These are phyloP conservation scores for Ophiostoma triangulosporum DNA, from an alignment of 2,329 filamentous ascomycete species.

Conservation along the genomic window DNA sequence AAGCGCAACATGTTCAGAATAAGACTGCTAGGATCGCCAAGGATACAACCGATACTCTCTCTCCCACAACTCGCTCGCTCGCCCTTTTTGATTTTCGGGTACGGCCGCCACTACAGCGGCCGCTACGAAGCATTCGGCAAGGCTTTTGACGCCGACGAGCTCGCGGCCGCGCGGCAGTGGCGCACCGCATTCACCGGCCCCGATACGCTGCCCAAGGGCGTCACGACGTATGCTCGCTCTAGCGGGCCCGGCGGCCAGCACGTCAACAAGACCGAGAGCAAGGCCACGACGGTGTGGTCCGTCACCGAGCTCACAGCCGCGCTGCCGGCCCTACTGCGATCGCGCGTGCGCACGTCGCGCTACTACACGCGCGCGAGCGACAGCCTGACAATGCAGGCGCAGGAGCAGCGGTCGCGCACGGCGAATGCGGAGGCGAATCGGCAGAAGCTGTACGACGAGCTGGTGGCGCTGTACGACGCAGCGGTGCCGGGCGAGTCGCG, in stretches of 20 bases:
- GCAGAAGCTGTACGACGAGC: constrained; percentile 32
- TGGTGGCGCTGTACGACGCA: constrained; percentile 33
- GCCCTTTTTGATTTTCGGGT: too few relatives aligned
- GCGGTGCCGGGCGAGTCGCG: constrained; percentile 34
- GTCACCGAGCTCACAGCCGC: constrained; percentile 30
- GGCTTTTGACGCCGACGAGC: constrained; percentile 33
- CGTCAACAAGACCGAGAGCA: constrained; percentile 51
- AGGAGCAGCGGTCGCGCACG: constrained; percentile 37
- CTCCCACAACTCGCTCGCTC: too few relatives aligned
- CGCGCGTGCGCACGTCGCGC: constrained; percentile 33
- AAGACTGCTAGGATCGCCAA: neutral
- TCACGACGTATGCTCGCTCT: constrained; percentile 41
- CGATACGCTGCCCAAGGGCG: constrained; percentile 34
- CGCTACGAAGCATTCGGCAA: constrained; percentile 35
- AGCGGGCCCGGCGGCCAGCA: constrained; percentile 49
- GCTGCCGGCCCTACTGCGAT: constrained; percentile 35
- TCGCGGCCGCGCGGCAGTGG: constrained; percentile 40
- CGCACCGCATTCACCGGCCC: constrained; percentile 27
- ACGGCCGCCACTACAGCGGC: constrained; percentile 12
- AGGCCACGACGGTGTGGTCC: constrained; percentile 41
- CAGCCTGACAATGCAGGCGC: constrained; percentile 40
- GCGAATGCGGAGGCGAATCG: constrained; percentile 41
- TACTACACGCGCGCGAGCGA: constrained; percentile 41
- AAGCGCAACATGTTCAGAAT: neutral
- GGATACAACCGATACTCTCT: too few relatives aligned